Percentiles rank a stretch among this genome's conserved stretches.
phyloP scores from a whole-genome alignment of 1,284 basidiomycete genomes.

The Rugosomyces carneus region DNA sequence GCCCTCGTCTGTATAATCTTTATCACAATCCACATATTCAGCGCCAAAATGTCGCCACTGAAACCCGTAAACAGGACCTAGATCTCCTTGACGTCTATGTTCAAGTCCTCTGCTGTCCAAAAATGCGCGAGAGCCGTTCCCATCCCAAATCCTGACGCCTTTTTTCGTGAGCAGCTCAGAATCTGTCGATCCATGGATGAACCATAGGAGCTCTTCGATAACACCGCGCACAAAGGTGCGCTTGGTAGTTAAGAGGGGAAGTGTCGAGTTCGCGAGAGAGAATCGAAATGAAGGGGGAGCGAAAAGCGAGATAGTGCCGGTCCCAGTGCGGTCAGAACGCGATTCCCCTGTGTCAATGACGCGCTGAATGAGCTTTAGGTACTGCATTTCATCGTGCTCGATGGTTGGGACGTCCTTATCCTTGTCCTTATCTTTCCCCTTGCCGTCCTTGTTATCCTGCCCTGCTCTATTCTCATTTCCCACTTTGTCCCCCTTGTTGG shows the following conservation, averaged over 20 bases:
- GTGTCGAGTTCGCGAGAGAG: constrained; percentile 63
- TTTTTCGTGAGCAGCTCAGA: constrained; percentile 73
- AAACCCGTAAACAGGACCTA: constrained; percentile 97
- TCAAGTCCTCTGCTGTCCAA: constrained; percentile 79
- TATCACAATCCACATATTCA: constrained; percentile 76
- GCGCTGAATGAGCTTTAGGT: constrained; percentile 73
- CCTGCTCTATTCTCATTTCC: too few relatives aligned
- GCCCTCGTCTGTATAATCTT: constrained; percentile 82
- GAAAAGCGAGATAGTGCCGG: constrained; percentile 86
- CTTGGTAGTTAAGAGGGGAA: constrained; percentile 95
- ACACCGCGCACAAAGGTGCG: constrained; percentile 91
- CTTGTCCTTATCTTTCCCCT: neutral
- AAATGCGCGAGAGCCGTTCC: constrained; percentile 88
- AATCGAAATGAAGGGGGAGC: constrained; percentile 87
- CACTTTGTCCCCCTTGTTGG: neutral
- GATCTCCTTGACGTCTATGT: constrained; percentile 85
- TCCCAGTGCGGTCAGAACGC: constrained; percentile 88
- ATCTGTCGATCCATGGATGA: constrained; percentile 84
- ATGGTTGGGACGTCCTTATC: neutral
- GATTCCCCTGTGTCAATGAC: constrained; percentile 72
- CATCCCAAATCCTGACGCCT: constrained; percentile 96
- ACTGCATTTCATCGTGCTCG: constrained; percentile 79
- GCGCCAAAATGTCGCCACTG: constrained; percentile 99
- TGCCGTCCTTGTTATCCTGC: neutral
- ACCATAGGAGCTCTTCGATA: constrained; percentile 95